Base-by-base conservation (phyloP, 139 green algal species). In the Yamagishiella unicocca region DNA sequence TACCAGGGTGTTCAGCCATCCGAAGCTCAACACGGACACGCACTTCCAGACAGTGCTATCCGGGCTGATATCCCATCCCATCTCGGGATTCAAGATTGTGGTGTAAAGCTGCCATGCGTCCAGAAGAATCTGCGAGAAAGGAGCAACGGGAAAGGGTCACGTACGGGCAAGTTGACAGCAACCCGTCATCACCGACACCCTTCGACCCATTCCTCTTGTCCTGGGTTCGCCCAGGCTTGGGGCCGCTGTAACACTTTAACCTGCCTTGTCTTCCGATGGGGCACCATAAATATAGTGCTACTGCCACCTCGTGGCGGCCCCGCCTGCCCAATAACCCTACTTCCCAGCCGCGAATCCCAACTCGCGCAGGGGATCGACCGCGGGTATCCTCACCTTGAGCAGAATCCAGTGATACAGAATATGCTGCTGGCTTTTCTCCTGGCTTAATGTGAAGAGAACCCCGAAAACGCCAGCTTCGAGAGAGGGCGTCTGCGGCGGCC, bases 21-120 rank as follows among this genome's bases (percentile, higher is more conserved):
- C 38, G 27, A 83, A 66, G 64, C n/a, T 79, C 0, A 84, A 43
- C 25, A 68, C 62, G 9, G 72, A 78, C 9, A 80, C 38, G 22
- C 61, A 58, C 40, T 55, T 78, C 77, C 72, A 72, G 22, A 14
- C 5, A n/a, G 45, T 75, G 58, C 53, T 54, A 25, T 66, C 35
- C 10, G 53, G n/a, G 29, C 83, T 25, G 14, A 88, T 83, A n/a
- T 53, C 37, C 83, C 83, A 88, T 0, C 83, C 83, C 22, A 64
- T 53, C 24, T 66, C 37, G 4, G 42, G 61, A 2, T n/a, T 25
- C 29, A 82, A 21, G 0, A 88, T 61, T 3, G 72, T 80, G 19
- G 50, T 88, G 83, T 76, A 80, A 24, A 88, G 37, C 83, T 85
- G 79, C 79, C 79, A 85, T 31, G 79, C 79, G 27, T 85, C 79